Conservation (phyloP, 352 stramenopile genomes). For the Hyaloperonospora brassicae region DNA sequence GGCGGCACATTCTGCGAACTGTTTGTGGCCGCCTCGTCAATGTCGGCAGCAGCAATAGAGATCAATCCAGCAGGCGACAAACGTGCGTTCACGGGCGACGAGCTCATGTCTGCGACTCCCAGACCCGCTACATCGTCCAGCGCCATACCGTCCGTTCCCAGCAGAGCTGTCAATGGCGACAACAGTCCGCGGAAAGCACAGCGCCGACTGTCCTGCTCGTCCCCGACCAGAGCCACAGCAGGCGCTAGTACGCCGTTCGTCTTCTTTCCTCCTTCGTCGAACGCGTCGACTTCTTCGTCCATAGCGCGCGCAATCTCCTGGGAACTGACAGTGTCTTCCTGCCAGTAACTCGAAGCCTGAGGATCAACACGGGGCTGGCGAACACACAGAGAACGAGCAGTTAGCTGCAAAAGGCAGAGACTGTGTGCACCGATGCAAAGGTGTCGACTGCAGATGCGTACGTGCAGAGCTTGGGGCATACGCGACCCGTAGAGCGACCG, state of each 20-base stretch:
- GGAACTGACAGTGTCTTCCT: conserved; percentile 63
- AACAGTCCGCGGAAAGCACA: conserved; percentile 14
- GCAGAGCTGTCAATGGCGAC: conserved; percentile 25
- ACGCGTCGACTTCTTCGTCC: conserved; percentile 41
- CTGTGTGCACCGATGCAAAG: neutral
- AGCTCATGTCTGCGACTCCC: conserved; percentile 38
- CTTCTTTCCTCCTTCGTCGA: conserved; percentile 45
- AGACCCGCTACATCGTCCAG: conserved; percentile 43
- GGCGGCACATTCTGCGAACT: conserved; percentile 23
- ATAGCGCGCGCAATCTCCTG: conserved; percentile 57
- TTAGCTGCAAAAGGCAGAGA: conserved; percentile 1
- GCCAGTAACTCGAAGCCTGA: conserved; percentile 67
- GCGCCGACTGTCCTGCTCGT: conserved; percentile 15
- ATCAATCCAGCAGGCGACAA: conserved; percentile 71
- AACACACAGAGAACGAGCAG: conserved; percentile 1
- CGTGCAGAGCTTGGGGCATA: conserved; percentile 69
- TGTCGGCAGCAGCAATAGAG: conserved; percentile 75
- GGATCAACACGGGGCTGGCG: conserved; percentile 56
- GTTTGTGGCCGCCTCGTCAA: conserved; percentile 53
- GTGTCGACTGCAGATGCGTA: conserved; percentile 16
- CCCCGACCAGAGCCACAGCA: conserved; percentile 20
- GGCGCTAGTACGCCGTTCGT: conserved; percentile 23
- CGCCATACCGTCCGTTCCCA: conserved; percentile 33
- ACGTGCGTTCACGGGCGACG: conserved; percentile 40
- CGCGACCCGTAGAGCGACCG: conserved; percentile 66